These are phyloP conservation scores for Lepiota venenata DNA, from an alignment of 768 basidiomycete species.

Conservation along the genomic window DNA sequence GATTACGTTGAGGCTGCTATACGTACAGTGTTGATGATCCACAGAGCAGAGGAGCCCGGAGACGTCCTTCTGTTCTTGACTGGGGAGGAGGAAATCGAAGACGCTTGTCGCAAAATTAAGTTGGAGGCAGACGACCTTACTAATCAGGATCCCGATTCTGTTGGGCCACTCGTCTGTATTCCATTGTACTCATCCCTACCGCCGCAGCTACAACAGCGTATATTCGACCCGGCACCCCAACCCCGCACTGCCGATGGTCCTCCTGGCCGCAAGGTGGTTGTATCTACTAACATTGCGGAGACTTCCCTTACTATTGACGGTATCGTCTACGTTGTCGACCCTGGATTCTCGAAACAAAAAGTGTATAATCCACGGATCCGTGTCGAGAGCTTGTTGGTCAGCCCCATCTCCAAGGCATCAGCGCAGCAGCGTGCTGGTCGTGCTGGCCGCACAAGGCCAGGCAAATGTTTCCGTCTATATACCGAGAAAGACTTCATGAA, in stretches of 20 bases:
- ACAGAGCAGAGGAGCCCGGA: conserved; percentile 90
- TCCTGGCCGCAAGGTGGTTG: conserved; percentile 88
- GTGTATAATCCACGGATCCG: conserved; percentile 97
- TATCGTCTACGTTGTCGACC: conserved; percentile 99
- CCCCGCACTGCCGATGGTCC: conserved; percentile 62
- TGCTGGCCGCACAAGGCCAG: conserved; percentile 93
- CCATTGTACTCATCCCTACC: conserved; percentile 96
- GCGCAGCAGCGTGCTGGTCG: conserved; percentile 96
- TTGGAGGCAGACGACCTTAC: conserved; percentile 83
- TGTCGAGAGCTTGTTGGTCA: conserved; percentile 90
- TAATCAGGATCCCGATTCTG: conserved; percentile 64
- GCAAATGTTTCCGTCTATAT: conserved; percentile 96
- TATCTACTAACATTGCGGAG: conserved; percentile 97
- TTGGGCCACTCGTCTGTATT: conserved; percentile 87
- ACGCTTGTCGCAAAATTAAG: conserved; percentile 91
- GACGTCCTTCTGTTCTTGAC: conserved; percentile 95
- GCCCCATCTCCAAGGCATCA: conserved; percentile 94
- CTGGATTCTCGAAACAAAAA: conserved; percentile 97
- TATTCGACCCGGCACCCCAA: conserved; percentile 86
- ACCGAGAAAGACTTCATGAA: conserved; percentile 97
- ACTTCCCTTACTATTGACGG: conserved; percentile 98
- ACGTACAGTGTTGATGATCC: conserved; percentile 94
- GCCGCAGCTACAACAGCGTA: conserved; percentile 91
- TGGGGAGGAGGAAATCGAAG: conserved; percentile 98
- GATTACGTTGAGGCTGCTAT: conserved; percentile 98